Conservation (phyloP, 495 filamentous ascomycete genomes). For the Aspergillus bridgeri region DNA sequence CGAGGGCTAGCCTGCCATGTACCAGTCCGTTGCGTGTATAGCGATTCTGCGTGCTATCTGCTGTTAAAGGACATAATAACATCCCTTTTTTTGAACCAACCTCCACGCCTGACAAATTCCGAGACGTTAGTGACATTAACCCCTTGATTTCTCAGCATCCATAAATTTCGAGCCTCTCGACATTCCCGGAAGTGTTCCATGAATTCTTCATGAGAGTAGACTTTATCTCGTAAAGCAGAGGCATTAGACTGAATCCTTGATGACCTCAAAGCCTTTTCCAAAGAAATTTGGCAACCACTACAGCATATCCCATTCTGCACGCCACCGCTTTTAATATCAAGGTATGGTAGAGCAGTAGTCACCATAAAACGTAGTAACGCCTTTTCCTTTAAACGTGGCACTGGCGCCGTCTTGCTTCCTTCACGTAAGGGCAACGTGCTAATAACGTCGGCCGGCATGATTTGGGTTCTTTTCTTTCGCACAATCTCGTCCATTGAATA, state of each 20-base stretch:
- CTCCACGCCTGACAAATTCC: conserved; percentile 12
- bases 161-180: conserved; percentile 10
- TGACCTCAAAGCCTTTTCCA: conserved; percentile 10
- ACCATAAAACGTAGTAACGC: conserved; percentile 14
- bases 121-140: conserved; percentile 1
- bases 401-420: not conserved
- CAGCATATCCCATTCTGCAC: conserved; percentile 11
- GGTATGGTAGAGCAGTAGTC: conserved; percentile 13
- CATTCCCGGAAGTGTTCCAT: conserved; percentile 9
- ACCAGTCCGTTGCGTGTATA: too few species aligned
- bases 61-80: conserved; percentile 21
- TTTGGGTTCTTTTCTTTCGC: conserved; percentile 6
- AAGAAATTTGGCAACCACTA: conserved; percentile 12
- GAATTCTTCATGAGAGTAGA: conserved; percentile 11
- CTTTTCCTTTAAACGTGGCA: not conserved
- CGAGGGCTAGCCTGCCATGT: too few species aligned
- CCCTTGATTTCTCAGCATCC: conserved; percentile 7
- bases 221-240: conserved; percentile 13
- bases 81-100: conserved; percentile 34
- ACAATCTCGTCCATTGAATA: conserved; percentile 12
- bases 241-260: conserved; percentile 4
- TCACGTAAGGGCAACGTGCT: not conserved
- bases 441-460: conserved; percentile 3
- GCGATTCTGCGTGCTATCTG: not conserved
- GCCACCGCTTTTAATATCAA: conserved; percentile 9